Evolutionary conservation across 179 eudicot genomes (phyloP), one percentile per base, ranked within the genome.

Genomic region (Silene vulgaris): DNA sequence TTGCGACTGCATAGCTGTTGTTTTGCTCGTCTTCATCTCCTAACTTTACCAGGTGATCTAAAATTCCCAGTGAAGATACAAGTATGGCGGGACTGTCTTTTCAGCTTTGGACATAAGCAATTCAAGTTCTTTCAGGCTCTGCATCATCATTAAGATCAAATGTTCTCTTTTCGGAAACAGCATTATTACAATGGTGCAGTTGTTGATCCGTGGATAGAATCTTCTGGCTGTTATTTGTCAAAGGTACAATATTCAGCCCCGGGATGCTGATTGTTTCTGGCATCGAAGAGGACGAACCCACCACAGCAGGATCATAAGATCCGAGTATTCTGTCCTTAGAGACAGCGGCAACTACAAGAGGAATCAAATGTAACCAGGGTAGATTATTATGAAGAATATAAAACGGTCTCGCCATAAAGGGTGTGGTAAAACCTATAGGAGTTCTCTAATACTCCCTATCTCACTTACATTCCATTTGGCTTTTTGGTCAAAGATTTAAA

Each of bases 301-400:
- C 61, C 69, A 82, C 87, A 9, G 80, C 84, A 23, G 76, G 64
- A 70, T 77, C 88, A 59, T 60, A 56, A 60, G 68, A 60, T 73
- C 83, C 84, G 60, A 78, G 57, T 70, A 20, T 8, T 6, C 85
- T 89, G 19, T 90, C 96, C 76, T 86, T 88, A 64, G 74, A 73
- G n/a, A 87, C 83, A 80, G 87, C 90, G 64, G 43, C 65, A 75
- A 50, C 75, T 74, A 30, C 71, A n/a, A 32, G 4, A 60, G 20
- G 63, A 82, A 72, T 69, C 52, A 57, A 57, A 65, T n/a, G 48
- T 62, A 60, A 65, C 21, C 0, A 3, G 48, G 32, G 54, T 0
- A 37, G 30, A 40, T 19, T 20, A 19, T 29, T 43, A 20, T 28
- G 16, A 77, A 23, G 37, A 62, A 23, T 19, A 57, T 17, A 57